A percentile compares a stretch with the other conserved stretches of the same genome.
Conservation (phyloP, 2,329 filamentous ascomycete species). For the Sarocladium oryzae region DNA sequence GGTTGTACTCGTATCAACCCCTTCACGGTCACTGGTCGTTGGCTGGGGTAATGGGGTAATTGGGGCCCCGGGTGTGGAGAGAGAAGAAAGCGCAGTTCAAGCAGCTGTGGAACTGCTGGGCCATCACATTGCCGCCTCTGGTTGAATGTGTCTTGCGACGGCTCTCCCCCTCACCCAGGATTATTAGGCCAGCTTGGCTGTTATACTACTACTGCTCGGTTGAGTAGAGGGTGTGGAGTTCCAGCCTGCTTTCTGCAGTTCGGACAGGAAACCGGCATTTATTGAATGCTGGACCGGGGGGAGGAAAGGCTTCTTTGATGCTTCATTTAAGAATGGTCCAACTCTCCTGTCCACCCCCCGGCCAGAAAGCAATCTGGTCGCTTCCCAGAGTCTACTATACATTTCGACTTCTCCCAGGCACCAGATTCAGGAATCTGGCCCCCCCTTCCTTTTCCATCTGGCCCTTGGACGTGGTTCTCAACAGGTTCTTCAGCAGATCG, state of each 20-base stretch:
- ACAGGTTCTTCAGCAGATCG: not conserved
- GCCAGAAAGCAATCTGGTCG: not conserved
- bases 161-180: not conserved
- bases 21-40: not conserved
- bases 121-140: not conserved
- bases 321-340: conserved; percentile 3
- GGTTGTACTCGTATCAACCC: too few species aligned
- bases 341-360: not conserved
- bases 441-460: not conserved
- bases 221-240: conserved; percentile 6
- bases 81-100: not conserved
- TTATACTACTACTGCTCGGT: too few species aligned
- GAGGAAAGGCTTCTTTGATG: not conserved
- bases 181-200: not conserved
- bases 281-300: not conserved
- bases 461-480: not conserved
- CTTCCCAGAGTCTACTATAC: not conserved
- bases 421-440: not conserved
- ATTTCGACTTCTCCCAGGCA: too few species aligned
- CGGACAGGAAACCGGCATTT: conserved; percentile 8
- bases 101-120: not conserved
- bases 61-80: not conserved
- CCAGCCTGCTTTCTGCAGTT: conserved; percentile 1
- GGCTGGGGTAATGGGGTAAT: conserved; percentile 1
- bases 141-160: not conserved